A percentile compares a stretch with the other conserved stretches of the same genome.
Evolutionary conservation across 805 yeast genomes (phyloP).

Genomic region (Candida gorgasii): DNA sequence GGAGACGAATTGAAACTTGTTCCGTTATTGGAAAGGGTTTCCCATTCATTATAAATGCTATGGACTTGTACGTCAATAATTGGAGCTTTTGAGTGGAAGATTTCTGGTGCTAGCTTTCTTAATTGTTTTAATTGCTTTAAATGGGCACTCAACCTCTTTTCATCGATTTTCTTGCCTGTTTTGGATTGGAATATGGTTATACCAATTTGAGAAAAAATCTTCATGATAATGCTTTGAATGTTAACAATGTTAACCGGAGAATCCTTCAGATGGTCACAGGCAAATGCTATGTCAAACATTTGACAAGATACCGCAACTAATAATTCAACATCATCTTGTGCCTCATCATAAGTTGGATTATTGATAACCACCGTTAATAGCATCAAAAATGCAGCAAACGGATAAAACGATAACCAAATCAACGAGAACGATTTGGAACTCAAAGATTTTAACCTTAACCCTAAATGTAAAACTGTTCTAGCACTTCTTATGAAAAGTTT

Average conservation of each 20-base stretch:
- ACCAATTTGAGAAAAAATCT: slow-evolving; percentile 12
- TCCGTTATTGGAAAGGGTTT: slow-evolving; percentile 4
- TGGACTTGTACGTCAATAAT: not conserved
- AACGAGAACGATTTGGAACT: slow-evolving; percentile 17
- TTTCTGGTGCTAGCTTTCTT: slow-evolving; percentile 13
- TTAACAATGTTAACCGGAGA: not conserved
- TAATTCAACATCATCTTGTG: slow-evolving; percentile 22
- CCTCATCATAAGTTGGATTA: slow-evolving; percentile 22
- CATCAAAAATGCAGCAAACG: slow-evolving; percentile 29
- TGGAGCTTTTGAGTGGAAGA: slow-evolving; percentile 5
- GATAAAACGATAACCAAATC: slow-evolving; percentile 24
- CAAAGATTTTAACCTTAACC: slow-evolving; percentile 16
- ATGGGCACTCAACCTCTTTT: not conserved
- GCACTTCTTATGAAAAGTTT: slow-evolving; percentile 32
- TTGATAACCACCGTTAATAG: slow-evolving; percentile 26
- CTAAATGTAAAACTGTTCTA: slow-evolving; percentile 27
- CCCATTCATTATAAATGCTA: slow-evolving; percentile 9
- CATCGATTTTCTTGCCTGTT: not conserved
- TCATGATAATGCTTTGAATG: slow-evolving; percentile 13
- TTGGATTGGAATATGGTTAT: slow-evolving; percentile 11
- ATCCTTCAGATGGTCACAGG: not conserved
- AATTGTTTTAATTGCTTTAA: slow-evolving; percentile 10
- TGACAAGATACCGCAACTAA: slow-evolving; percentile 18
- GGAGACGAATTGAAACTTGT: not conserved
- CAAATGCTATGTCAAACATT: slow-evolving; percentile 10